A percentile compares a stretch with the other conserved stretches of the same genome.
phyloP scores from a whole-genome alignment of 2,329 filamentous ascomycete genomes.

The Aciculosporium take region DNA sequence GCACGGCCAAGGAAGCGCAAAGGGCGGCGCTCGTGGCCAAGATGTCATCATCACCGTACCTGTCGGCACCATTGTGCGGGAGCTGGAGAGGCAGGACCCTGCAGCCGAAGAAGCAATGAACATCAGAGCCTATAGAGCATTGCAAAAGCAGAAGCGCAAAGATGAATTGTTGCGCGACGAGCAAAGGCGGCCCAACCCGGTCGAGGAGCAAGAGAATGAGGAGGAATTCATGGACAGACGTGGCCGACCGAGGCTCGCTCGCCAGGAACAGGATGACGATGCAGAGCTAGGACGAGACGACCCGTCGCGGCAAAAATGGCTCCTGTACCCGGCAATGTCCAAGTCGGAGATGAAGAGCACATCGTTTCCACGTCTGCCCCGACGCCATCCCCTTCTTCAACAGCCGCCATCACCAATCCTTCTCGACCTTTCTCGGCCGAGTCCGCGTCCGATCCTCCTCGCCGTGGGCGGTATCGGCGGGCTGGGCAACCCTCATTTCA shows the following conservation, averaged over 20 bases:
- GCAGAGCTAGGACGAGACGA: slow-evolving; percentile 29
- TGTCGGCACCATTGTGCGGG: slow-evolving; percentile 78
- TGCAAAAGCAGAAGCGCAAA: slow-evolving; percentile 19
- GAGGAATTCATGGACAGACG: slow-evolving; percentile 3
- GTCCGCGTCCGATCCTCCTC: slow-evolving; percentile 70
- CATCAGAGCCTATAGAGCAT: slow-evolving; percentile 18
- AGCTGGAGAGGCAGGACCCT: slow-evolving; percentile 67
- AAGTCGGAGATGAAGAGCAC: slow-evolving; percentile 50
- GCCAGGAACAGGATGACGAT: slow-evolving; percentile 15
- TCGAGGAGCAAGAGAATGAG: slow-evolving; percentile 5
- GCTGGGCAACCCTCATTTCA: slow-evolving; percentile 86
- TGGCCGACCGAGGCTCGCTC: slow-evolving; percentile 2
- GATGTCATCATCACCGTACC: slow-evolving; percentile 84
- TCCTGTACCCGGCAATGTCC: slow-evolving; percentile 68
- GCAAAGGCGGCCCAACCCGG: slow-evolving; percentile 10
- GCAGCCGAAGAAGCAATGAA: slow-evolving; percentile 46
- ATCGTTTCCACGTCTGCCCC: slow-evolving; percentile 35
- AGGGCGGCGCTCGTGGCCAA: slow-evolving; percentile 65
- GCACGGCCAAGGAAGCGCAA: slow-evolving; percentile 60
- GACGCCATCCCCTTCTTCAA: slow-evolving; percentile 39
- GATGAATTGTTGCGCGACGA: slow-evolving; percentile 23
- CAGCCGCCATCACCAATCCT: slow-evolving; percentile 62
- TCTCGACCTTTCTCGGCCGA: slow-evolving; percentile 60
- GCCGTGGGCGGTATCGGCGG: slow-evolving; percentile 81
- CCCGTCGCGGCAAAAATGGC: slow-evolving; percentile 56